A percentile compares a stretch with the other conserved stretches of the same genome.
phyloP scores from a whole-genome alignment of 352 stramenopile species.

The Paralagenidium karlingii region DNA sequence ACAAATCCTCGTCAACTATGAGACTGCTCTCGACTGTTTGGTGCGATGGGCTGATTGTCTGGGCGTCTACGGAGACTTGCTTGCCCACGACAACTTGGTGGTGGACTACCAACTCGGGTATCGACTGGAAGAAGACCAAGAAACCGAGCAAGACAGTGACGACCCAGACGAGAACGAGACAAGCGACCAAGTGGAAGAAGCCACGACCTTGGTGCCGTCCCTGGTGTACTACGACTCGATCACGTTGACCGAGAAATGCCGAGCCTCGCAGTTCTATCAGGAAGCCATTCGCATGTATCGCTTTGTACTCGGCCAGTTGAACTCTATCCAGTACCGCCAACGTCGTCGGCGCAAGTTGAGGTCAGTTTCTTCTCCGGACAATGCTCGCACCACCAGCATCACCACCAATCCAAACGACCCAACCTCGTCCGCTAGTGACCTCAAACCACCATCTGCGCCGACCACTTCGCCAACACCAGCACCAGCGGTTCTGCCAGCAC shows the following conservation, averaged over 20 bases:
- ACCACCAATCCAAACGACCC: too few relatives aligned
- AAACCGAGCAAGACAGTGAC: constrained; percentile 8
- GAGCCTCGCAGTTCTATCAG: constrained; percentile 53
- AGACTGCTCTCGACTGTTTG: constrained; percentile 25
- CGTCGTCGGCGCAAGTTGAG: neutral
- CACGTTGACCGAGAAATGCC: too few relatives aligned
- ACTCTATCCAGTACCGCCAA: neutral
- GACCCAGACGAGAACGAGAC: too few relatives aligned
- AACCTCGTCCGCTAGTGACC: too few relatives aligned
- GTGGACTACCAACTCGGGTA: constrained; percentile 37
- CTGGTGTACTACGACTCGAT: too few relatives aligned
- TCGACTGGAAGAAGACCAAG: constrained; percentile 27
- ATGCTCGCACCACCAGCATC: too few relatives aligned
- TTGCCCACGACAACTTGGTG: constrained; percentile 22
- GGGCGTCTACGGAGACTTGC: constrained; percentile 31
- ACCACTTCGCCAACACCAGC: too few relatives aligned
- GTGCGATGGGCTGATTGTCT: constrained; percentile 37
- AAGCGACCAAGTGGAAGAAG: too few relatives aligned
- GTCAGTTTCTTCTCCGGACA: neutral
- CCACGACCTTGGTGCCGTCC: too few relatives aligned
- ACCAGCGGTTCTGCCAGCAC: too few relatives aligned
- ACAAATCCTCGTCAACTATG: too few relatives aligned
- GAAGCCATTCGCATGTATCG: constrained; percentile 39
- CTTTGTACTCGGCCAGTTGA: constrained; percentile 12
- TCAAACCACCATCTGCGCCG: too few relatives aligned